phyloP scores from a whole-genome alignment of 345 rosid species.

The Jatropha curcas region DNA sequence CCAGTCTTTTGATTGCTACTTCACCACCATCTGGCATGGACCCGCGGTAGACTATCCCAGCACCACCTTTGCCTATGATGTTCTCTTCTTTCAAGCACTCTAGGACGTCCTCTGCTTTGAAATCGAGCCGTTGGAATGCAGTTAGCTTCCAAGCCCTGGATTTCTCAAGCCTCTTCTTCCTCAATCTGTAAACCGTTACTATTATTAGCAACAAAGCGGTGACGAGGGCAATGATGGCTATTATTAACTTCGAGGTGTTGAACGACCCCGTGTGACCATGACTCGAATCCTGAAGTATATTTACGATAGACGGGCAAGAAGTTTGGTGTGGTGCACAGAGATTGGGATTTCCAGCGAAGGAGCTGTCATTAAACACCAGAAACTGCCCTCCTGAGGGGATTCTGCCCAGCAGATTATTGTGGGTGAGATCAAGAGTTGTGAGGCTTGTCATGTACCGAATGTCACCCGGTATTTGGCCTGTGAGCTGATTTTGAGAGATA shows the following conservation, averaged over 20 bases:
- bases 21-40: conserved; percentile 67
- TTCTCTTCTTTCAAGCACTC: conserved; percentile 84
- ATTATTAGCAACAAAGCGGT: conserved; percentile 45
- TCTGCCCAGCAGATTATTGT: conserved; percentile 60
- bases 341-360: conserved; percentile 67
- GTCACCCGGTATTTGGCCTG: conserved; percentile 65
- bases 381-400: conserved; percentile 79
- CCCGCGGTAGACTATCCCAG: conserved; percentile 86
- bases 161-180: conserved; percentile 46
- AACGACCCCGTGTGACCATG: conserved; percentile 33
- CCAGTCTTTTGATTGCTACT: conserved; percentile 76
- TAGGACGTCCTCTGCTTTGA: conserved; percentile 77
- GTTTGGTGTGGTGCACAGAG: conserved; percentile 51
- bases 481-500: conserved; percentile 63
- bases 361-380: conserved; percentile 61
- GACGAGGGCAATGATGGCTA: conserved; percentile 40
- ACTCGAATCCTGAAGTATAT: conserved; percentile 26
- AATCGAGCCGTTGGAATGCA: conserved; percentile 71
- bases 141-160: conserved; percentile 78
- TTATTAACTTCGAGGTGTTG: conserved; percentile 43
- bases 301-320: conserved; percentile 40
- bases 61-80: conserved; percentile 94
- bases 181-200: conserved; percentile 44
- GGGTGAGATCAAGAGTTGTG: conserved; percentile 72
- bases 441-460: conserved; percentile 71